These are phyloP conservation scores for Trichoderma sp. DNA, from an alignment of 2,329 filamentous ascomycete genomes.

Conservation along the genomic window DNA sequence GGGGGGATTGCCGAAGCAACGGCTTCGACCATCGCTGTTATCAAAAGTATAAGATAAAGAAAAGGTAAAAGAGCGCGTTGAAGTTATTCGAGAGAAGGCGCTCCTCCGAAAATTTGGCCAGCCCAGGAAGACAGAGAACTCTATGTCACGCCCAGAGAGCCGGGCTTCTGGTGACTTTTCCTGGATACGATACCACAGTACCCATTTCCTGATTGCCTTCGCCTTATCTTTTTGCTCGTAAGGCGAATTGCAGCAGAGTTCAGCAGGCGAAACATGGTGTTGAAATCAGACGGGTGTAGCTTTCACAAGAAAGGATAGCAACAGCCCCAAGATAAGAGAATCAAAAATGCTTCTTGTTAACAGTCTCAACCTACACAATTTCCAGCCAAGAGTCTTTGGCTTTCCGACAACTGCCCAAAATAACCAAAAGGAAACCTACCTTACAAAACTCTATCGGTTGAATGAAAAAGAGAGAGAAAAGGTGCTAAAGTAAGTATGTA, in stretches of 20 bases:
- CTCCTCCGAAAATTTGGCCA: neutral
- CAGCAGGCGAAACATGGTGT: neutral
- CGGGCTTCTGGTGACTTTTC: neutral
- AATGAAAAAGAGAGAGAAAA: neutral
- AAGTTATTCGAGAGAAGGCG: neutral
- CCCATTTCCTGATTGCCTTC: neutral
- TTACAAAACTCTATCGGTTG: neutral
- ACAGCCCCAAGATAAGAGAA: neutral
- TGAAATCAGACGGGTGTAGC: neutral
- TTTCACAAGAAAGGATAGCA: neutral
- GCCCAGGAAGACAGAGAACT: neutral
- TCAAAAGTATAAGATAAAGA: neutral
- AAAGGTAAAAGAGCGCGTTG: neutral
- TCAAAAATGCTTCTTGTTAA: neutral
- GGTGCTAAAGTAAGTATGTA: neutral
- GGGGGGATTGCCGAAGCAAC: neutral
- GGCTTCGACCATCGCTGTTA: neutral
- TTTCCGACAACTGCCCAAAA: neutral
- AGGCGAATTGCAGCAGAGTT: neutral
- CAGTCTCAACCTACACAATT: neutral
- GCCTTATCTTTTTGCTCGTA: neutral
- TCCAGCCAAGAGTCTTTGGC: neutral
- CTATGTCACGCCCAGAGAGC: neutral
- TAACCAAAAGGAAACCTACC: neutral
- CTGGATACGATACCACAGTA: neutral